Evolutionary conservation across 306 rosid genomes (phyloP).

Genomic region (Carpinus fangiana): DNA sequence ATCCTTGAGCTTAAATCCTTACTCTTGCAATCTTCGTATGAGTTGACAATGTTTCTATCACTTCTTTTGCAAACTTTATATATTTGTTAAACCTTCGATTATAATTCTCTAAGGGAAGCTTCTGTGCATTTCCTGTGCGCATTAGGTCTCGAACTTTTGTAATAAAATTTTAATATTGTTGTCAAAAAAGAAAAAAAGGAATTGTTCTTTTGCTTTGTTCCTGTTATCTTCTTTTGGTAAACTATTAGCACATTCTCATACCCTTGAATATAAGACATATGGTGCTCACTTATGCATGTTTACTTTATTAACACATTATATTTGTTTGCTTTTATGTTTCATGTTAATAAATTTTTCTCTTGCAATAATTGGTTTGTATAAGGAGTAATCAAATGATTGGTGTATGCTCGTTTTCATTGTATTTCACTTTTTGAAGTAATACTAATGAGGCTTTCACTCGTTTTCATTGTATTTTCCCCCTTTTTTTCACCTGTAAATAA

Average conservation of each 20-base stretch:
- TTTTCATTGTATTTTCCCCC: neutral
- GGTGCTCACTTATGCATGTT: neutral
- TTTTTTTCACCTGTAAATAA: neutral
- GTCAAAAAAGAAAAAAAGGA: neutral
- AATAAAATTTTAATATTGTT: too few relatives aligned
- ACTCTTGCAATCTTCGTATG: too few relatives aligned
- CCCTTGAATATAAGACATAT: neutral
- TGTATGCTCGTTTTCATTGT: neutral
- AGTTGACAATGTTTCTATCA: neutral
- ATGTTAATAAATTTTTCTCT: neutral
- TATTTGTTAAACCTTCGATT: too few relatives aligned
- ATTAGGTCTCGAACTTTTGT: too few relatives aligned
- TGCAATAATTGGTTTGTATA: neutral
- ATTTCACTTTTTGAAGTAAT: neutral
- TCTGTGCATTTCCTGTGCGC: too few relatives aligned
- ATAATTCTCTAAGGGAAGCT: too few relatives aligned
- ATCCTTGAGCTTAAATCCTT: neutral
- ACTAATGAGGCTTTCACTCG: neutral
- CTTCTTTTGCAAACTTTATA: too few relatives aligned
- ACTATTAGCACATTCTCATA: neutral
- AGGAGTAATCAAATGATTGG: neutral
- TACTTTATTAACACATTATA: neutral
- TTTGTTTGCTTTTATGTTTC: neutral
- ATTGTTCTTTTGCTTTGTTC: neutral
- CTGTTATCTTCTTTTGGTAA: constrained; percentile 6